phyloP scores from a whole-genome alignment of 495 filamentous ascomycete genomes.

The Viridothelium virens region DNA sequence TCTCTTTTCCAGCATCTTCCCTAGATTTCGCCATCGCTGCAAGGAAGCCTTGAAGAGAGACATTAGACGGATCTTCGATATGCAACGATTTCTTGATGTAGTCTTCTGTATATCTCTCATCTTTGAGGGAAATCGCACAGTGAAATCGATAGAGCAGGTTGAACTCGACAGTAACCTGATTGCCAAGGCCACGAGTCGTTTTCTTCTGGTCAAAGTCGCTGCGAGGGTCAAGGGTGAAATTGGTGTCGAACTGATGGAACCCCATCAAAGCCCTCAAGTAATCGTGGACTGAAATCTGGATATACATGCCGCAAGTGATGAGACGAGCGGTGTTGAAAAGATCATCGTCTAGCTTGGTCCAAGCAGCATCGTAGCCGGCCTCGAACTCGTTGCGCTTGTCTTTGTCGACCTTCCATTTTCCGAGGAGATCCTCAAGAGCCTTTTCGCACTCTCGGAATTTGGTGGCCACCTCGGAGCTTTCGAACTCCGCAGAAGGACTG shows the following conservation, averaged over 20 bases:
- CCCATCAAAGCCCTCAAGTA: constrained; percentile 82
- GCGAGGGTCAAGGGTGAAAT: constrained; percentile 74
- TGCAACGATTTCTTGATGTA: constrained; percentile 8
- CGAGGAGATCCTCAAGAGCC: constrained; percentile 10
- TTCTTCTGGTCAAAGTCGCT: constrained; percentile 13
- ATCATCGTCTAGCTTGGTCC: constrained; percentile 70
- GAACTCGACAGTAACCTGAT: constrained; percentile 73
- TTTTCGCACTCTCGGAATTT: constrained; percentile 26
- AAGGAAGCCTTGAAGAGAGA: constrained; percentile 8
- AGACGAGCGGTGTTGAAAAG: constrained; percentile 76
- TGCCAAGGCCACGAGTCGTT: constrained; percentile 49
- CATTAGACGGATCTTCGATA: constrained; percentile 2
- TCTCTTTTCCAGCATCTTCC: constrained; percentile 3
- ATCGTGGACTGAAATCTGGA: constrained; percentile 75
- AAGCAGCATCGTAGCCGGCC: constrained; percentile 34
- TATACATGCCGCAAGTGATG: constrained; percentile 73
- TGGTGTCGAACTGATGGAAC: constrained; percentile 64
- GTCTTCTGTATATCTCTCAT: constrained; percentile 66
- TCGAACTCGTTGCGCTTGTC: constrained; percentile 8
- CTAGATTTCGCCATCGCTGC: constrained; percentile 8
- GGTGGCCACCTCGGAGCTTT: constrained; percentile 43
- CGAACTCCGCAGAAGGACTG: constrained; percentile 24
- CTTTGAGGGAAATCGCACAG: constrained; percentile 61
- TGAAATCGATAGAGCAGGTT: constrained; percentile 75
- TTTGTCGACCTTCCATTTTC: constrained; percentile 8